phyloP scores from a whole-genome alignment of 768 basidiomycete genomes.

The Peribolospora baueri region DNA sequence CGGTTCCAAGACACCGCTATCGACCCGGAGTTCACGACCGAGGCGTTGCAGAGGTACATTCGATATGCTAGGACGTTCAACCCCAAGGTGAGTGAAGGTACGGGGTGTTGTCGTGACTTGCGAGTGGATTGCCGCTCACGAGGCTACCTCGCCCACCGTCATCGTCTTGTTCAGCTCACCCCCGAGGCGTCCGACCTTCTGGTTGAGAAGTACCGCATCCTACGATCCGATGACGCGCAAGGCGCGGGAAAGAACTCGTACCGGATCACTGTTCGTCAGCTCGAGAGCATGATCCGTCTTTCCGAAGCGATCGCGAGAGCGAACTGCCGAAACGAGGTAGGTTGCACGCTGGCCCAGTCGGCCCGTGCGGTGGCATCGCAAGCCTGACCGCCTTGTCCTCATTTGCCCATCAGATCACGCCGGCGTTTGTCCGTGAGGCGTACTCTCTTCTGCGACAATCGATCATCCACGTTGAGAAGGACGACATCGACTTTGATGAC shows the following conservation, averaged over 20 bases:
- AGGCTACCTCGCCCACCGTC: neutral
- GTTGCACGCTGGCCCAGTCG: constrained; percentile 8
- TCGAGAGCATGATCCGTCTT: constrained; percentile 94
- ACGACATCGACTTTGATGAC: constrained; percentile 92
- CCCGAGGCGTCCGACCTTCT: constrained; percentile 75
- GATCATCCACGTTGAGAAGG: constrained; percentile 97
- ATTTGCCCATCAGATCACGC: constrained; percentile 40
- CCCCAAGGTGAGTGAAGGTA: constrained; percentile 44
- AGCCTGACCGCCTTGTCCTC: neutral
- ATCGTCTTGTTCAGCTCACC: constrained; percentile 38
- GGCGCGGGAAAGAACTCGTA: constrained; percentile 78
- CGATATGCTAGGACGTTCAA: constrained; percentile 92
- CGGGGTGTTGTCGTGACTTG: neutral
- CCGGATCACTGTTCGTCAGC: constrained; percentile 87
- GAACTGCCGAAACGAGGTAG: constrained; percentile 77
- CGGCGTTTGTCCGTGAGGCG: constrained; percentile 83
- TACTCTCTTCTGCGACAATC: constrained; percentile 82
- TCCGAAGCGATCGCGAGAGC: constrained; percentile 93
- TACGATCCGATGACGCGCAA: constrained; percentile 76
- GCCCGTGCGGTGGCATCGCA: neutral
- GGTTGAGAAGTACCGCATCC: constrained; percentile 78
- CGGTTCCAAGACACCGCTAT: constrained; percentile 85
- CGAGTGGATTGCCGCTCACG: neutral
- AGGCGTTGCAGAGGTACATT: constrained; percentile 87
- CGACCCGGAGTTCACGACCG: constrained; percentile 87